Base-by-base conservation (phyloP, 2,329 filamentous ascomycete species). In the Rutstroemia sp. region DNA sequence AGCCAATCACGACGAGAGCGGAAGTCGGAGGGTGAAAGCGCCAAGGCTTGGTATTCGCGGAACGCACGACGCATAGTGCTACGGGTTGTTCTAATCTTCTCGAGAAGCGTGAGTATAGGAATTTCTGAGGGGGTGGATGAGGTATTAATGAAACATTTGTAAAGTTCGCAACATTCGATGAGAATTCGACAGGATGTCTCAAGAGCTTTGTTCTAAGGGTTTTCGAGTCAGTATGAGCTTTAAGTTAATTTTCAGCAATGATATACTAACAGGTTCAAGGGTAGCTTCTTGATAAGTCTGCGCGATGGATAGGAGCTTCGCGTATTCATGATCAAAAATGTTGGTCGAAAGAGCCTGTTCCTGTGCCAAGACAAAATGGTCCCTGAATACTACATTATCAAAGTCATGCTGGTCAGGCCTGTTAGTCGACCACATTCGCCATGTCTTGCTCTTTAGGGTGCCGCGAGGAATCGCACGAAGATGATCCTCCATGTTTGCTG, bases 41-140 rank as follows among this genome's bases (percentile, higher is more conserved):
- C 58, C 6, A 61, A 49, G 8, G 44, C 38, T 48, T 61, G 54
- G 12, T 51, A 49, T 54, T 61, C 54, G 27, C 52, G 56, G 38
- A 61, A 61, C 5, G 55, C 58, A 23, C 50, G 47, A 12, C 58
- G 58, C 34, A 61, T 55, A n/a, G 58, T 59, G 27, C 51, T 60
- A 2, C 59, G 54, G 2, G 57, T 46, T 10, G 51, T 58, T 45
- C 58, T 45, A 16, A 61, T 56, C 10, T 58, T 59, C n/a, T 57
- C 53, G 37, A 61, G 48, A 19, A 60, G 37, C 5, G 25, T 48
- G 5, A 56, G 57, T 9, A 61, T 42, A 4, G 55, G 46, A 16
- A 59, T 58, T 16, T 42, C 30, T 17, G 38, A 8, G 0, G 52
- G 42, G 1, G 48, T 44, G 19, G 23, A 19, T n/a, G 14, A 47